Evolutionary conservation across 208 protist species (phyloP).

Genomic region (Zelonia costaricensis): DNA sequence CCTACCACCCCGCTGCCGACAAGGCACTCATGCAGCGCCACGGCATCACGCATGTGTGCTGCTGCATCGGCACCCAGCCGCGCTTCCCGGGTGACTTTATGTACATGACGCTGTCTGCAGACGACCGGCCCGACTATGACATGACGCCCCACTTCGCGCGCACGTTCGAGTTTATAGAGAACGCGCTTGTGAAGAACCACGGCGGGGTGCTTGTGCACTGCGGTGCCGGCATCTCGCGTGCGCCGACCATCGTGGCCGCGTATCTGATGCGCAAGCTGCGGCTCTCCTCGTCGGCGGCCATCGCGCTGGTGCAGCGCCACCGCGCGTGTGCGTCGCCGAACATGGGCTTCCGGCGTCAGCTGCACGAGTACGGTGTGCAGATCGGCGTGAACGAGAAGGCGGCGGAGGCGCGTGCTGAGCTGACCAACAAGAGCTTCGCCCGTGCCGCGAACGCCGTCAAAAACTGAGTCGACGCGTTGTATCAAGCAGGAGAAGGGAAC

Average conservation of each 20-base stretch:
- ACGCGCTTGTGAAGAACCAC: conserved; percentile 41
- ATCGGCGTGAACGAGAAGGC: conserved; percentile 17
- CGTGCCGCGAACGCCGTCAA: neutral
- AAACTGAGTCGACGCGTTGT: too few species aligned
- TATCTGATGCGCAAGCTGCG: conserved; percentile 79
- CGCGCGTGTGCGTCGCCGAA: conserved; percentile 70
- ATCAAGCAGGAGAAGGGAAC: too few species aligned
- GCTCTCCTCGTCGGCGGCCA: conserved; percentile 43
- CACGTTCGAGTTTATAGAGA: conserved; percentile 80
- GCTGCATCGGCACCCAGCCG: conserved; percentile 56
- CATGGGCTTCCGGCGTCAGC: conserved; percentile 58
- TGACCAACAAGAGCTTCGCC: neutral
- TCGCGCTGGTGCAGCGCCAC: conserved; percentile 49
- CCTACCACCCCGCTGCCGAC: conserved; percentile 60
- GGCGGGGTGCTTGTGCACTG: conserved; percentile 81
- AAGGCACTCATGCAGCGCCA: conserved; percentile 35
- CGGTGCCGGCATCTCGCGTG: conserved; percentile 82
- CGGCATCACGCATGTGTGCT: conserved; percentile 76
- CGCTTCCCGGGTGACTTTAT: conserved; percentile 62
- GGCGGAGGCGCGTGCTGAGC: neutral
- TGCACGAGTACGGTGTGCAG: conserved; percentile 40
- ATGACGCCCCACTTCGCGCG: conserved; percentile 52
- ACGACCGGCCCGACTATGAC: conserved; percentile 48
- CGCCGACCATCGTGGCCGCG: conserved; percentile 66
- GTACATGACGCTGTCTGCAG: conserved; percentile 52